Conservation (phyloP, 2,329 filamentous ascomycete genomes). For the Raffaelea ambrosiae region DNA sequence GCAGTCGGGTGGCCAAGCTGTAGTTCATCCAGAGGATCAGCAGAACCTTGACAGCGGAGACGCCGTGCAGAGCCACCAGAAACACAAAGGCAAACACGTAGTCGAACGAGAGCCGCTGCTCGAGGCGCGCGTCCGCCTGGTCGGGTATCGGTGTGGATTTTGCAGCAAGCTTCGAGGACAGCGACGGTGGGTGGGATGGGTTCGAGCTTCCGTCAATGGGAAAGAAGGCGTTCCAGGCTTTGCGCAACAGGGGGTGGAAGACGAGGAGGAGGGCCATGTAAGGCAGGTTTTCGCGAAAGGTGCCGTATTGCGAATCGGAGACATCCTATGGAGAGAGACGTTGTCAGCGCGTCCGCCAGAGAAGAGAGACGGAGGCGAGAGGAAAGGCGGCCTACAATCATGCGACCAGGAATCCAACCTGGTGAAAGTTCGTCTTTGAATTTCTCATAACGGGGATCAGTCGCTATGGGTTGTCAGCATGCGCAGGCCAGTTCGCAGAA, state of each 20-base stretch:
- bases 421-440: conserved; percentile 63
- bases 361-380: background rate
- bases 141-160: conserved; percentile 22
- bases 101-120: conserved; percentile 74
- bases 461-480: conserved; percentile 41
- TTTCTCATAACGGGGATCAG: conserved; percentile 70
- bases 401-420: conserved; percentile 88
- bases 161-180: conserved; percentile 11
- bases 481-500: background rate
- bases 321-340: conserved; percentile 56
- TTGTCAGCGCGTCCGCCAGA: background rate
- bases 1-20: conserved; percentile 63
- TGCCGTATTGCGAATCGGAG: conserved; percentile 79
- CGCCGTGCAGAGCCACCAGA: conserved; percentile 70
- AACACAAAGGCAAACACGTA: conserved; percentile 73
- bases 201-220: conserved; percentile 18
- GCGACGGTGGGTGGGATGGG: conserved; percentile 6
- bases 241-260: conserved; percentile 71
- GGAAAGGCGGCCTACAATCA: conserved; percentile 53
- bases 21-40: conserved; percentile 76
- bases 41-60: conserved; percentile 77
- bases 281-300: conserved; percentile 79
- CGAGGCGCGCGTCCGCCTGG: conserved; percentile 47
- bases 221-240: conserved; percentile 54
- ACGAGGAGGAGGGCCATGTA: conserved; percentile 66